These are phyloP conservation scores for Annulohypoxylon maeteangense DNA, from an alignment of 495 filamentous ascomycete species.

Conservation along the genomic window DNA sequence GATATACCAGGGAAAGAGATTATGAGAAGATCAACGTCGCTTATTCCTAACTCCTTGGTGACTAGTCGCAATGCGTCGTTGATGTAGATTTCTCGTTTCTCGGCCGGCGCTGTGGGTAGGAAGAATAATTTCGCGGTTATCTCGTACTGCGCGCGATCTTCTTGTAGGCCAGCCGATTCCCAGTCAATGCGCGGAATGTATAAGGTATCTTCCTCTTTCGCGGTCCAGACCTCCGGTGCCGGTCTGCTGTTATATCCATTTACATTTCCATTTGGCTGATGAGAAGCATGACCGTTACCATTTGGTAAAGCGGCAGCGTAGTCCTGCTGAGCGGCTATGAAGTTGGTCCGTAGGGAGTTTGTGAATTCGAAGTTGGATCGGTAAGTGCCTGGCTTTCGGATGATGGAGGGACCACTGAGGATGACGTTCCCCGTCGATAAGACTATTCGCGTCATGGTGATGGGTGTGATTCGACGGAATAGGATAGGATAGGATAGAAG, in stretches of 20 bases:
- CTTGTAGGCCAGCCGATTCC: slow-evolving; percentile 72
- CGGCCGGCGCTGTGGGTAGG: slow-evolving; percentile 73
- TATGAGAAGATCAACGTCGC: slow-evolving; percentile 86
- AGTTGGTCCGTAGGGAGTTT: slow-evolving; percentile 84
- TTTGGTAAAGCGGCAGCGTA: slow-evolving; percentile 51
- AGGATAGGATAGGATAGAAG: background rate
- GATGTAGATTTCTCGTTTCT: slow-evolving; percentile 71
- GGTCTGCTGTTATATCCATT: slow-evolving; percentile 45
- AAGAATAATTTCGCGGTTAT: slow-evolving; percentile 96
- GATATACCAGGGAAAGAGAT: slow-evolving; percentile 92
- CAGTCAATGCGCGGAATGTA: slow-evolving; percentile 84
- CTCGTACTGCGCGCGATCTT: slow-evolving; percentile 84
- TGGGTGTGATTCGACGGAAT: background rate
- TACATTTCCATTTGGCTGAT: slow-evolving; percentile 10
- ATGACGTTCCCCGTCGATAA: slow-evolving; percentile 94
- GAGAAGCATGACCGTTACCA: slow-evolving; percentile 35
- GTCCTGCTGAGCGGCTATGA: slow-evolving; percentile 74
- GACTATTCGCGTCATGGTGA: slow-evolving; percentile 77
- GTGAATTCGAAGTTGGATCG: slow-evolving; percentile 90
- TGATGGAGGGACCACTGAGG: slow-evolving; percentile 78
- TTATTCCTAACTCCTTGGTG: slow-evolving; percentile 76
- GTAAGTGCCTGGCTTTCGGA: slow-evolving; percentile 75
- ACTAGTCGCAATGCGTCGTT: slow-evolving; percentile 82
- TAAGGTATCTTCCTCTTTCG: slow-evolving; percentile 64
- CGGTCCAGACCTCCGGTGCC: slow-evolving; percentile 70